phyloP scores from a whole-genome alignment of 73 alveolate species.

The Paramecium sonneborni region DNA sequence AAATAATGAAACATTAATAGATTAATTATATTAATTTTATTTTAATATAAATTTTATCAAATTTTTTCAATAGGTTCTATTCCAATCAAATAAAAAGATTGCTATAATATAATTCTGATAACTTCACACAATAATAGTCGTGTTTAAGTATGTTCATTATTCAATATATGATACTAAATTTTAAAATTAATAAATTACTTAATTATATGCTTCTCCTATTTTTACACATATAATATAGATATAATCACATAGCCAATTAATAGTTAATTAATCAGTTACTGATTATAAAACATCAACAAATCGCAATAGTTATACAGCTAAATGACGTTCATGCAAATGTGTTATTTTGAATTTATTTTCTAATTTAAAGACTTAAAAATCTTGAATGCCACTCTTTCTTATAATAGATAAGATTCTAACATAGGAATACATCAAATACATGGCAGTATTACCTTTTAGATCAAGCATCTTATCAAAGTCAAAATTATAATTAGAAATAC shows the following conservation, averaged over 20 bases:
- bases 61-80: slow-evolving; percentile 85
- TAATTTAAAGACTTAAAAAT: slow-evolving; percentile 71
- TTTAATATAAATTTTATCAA: slow-evolving; percentile 48
- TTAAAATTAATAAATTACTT: slow-evolving; percentile 67
- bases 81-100: slow-evolving; percentile 78
- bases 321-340: slow-evolving; percentile 84
- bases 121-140: slow-evolving; percentile 80
- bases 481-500: slow-evolving; percentile 93
- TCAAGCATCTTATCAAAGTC: slow-evolving; percentile 98
- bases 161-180: slow-evolving; percentile 88
- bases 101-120: slow-evolving; percentile 69
- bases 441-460: slow-evolving; percentile 99
- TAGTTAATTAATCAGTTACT: slow-evolving; percentile 90
- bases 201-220: slow-evolving; percentile 81
- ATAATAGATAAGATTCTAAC: slow-evolving; percentile 97
- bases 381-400: slow-evolving; percentile 85
- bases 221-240: slow-evolving; percentile 95
- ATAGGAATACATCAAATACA: slow-evolving; percentile 95
- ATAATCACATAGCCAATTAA: slow-evolving; percentile 92
- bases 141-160: slow-evolving; percentile 80
- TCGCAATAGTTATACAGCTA: slow-evolving; percentile 86
- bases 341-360: slow-evolving; percentile 62
- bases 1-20: too few species aligned
- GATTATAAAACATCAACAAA: slow-evolving; percentile 96
- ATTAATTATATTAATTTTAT: neutral